Base-by-base conservation (phyloP, 2,329 filamentous ascomycete species). In the Gaeumannomyces tritici region DNA sequence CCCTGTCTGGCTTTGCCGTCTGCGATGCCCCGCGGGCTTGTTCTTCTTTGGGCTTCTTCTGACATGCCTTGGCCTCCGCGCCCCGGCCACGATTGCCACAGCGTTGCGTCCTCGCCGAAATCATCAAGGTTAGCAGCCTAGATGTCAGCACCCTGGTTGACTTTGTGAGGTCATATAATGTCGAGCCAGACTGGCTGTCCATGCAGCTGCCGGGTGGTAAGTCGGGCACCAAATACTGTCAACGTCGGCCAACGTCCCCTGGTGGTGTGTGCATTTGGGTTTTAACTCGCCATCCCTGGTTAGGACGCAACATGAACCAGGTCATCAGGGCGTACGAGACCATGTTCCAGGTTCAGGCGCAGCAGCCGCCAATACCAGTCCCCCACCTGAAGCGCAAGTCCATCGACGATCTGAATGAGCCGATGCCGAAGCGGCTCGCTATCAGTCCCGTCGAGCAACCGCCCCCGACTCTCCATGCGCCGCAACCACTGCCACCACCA, bases 21-120 rank as follows among this genome's bases (percentile, higher is more conserved):
- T n/a, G 7, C 42, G n/a, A 51, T 51, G 42, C 42, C 42, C 42
- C 42, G 42, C 42, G 42, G 42, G 18, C n/a, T n/a, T n/a, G 24
- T 24, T 51, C 42, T 51, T 18, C 2, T 51, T 24, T 51, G 21
- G n/a, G 42, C 42, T 11, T 51, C 42, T 51, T 51, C 42, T 51
- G n/a, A 51, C 42, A 21, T n/a, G 42, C 42, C 42, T 51, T 3
- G 42, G 42, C 42, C n/a, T 51, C 42, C 24, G 42, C 21, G 42
- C 42, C 42, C 9, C 18, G 6, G 13, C 2, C n/a, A 51, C 42
- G 42, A 51, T 24, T 24, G n/a, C 42, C 59, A n/a, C 68, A 85
- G 83, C 80, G 60, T 65, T 83, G 83, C 69, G 73, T 85, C 64
- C 76, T 85, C 62, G 80, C 77, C 63, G 83, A 85, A 71, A 81